Conservation (phyloP, 495 filamentous ascomycete genomes). For the Tuber microsphaerosporum region DNA sequence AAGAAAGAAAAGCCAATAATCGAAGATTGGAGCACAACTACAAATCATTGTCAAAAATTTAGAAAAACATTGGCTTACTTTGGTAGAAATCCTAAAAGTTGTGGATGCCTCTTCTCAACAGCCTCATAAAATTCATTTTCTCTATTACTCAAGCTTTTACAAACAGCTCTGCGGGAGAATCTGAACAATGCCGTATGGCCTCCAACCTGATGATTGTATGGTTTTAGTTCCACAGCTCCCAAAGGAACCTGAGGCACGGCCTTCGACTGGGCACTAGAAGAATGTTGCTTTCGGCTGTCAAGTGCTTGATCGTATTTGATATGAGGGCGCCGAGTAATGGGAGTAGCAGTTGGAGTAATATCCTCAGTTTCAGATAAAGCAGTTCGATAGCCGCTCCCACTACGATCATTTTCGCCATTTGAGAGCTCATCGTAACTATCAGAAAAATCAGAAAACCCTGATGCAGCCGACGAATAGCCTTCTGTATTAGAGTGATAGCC, state of each 20-base stretch:
- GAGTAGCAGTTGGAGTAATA: constrained; percentile 56
- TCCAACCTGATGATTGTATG: constrained; percentile 93
- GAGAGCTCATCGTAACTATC: constrained; percentile 51
- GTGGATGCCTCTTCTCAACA: constrained; percentile 79
- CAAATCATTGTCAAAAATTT: constrained; percentile 8
- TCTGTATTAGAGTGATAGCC: constrained; percentile 45
- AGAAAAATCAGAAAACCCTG: constrained; percentile 51
- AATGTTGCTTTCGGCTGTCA: constrained; percentile 15
- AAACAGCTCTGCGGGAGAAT: constrained; percentile 88
- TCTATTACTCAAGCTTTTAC: constrained; percentile 92
- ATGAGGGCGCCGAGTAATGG: constrained; percentile 34
- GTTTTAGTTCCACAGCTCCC: constrained; percentile 90
- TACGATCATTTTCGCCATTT: constrained; percentile 49
- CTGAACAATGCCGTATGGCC: constrained; percentile 94
- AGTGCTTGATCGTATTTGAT: constrained; percentile 11
- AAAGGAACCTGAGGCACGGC: constrained; percentile 54
- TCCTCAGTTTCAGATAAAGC: constrained; percentile 43
- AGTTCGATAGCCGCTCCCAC: constrained; percentile 36
- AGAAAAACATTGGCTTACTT: constrained; percentile 56
- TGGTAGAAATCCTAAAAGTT: constrained; percentile 82
- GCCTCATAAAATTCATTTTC: constrained; percentile 99
- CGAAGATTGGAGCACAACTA: constrained; percentile 12
- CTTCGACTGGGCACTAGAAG: constrained; percentile 38
- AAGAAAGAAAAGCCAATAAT: constrained; percentile 6
- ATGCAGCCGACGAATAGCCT: constrained; percentile 52